Evolutionary conservation across 495 filamentous ascomycete genomes (phyloP).

Genomic region (Pyronema domesticum): DNA sequence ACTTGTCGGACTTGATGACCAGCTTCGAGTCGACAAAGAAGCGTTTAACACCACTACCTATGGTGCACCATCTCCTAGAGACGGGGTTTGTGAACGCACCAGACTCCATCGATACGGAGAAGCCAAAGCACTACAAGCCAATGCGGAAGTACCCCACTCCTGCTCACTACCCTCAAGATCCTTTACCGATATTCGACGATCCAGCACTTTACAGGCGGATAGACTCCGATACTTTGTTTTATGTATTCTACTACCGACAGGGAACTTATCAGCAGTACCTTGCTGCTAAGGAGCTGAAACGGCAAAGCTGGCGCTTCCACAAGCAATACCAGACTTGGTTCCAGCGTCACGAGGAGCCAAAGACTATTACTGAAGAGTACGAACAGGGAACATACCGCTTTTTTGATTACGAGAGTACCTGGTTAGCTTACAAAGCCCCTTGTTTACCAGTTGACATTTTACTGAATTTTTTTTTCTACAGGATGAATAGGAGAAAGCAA

Average conservation of each 20-base stretch:
- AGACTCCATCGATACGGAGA: slow-evolving; percentile 58
- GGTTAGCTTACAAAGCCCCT: slow-evolving; percentile 39
- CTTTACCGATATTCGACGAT: slow-evolving; percentile 76
- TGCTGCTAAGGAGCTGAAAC: slow-evolving; percentile 86
- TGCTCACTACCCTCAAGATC: slow-evolving; percentile 79
- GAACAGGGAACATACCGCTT: slow-evolving; percentile 98
- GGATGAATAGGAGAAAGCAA: slow-evolving; percentile 98
- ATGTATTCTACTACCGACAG: slow-evolving; percentile 97
- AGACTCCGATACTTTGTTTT: slow-evolving; percentile 93
- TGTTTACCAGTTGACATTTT: slow-evolving; percentile 4
- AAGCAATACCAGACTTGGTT: slow-evolving; percentile 99
- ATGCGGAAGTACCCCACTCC: slow-evolving; percentile 61
- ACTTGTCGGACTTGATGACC: slow-evolving; percentile 73
- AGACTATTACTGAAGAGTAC: slow-evolving; percentile 93
- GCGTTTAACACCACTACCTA: slow-evolving; percentile 39
- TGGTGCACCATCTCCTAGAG: slow-evolving; percentile 53
- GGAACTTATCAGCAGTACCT: slow-evolving; percentile 90
- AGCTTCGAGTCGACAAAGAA: slow-evolving; percentile 74
- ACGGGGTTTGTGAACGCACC: slow-evolving; percentile 54
- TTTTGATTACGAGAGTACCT: slow-evolving; percentile 99
- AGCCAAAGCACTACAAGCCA: slow-evolving; percentile 67
- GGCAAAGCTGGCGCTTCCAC: slow-evolving; percentile 96
- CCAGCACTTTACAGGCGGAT: slow-evolving; percentile 70
- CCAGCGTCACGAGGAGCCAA: slow-evolving; percentile 93
- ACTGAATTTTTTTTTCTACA: slow-evolving; percentile 26